These are phyloP conservation scores for Zalaria obscura DNA, from an alignment of 2,329 filamentous ascomycete genomes.

Conservation along the genomic window DNA sequence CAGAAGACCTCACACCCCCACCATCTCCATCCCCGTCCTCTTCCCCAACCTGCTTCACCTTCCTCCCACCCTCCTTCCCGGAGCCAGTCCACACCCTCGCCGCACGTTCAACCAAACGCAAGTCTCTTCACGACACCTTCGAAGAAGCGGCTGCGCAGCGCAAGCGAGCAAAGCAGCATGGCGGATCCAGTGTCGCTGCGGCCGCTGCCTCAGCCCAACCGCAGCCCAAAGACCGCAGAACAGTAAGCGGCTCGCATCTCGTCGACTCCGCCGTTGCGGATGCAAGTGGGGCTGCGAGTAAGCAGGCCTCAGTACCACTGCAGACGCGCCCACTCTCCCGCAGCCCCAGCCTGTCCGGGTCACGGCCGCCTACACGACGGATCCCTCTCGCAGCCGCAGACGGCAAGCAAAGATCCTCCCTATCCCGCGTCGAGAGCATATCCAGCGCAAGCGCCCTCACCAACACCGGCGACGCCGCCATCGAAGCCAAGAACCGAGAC, in stretches of 20 bases:
- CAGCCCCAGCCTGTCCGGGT: slow-evolving; percentile 16
- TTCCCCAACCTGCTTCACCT: slow-evolving; percentile 9
- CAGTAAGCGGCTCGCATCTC: slow-evolving; percentile 10
- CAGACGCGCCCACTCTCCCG: slow-evolving; percentile 13
- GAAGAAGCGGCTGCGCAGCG: slow-evolving; percentile 31
- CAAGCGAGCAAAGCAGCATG: slow-evolving; percentile 25
- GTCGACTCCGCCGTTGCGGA: not conserved
- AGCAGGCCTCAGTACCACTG: slow-evolving; percentile 9
- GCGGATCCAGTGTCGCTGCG: slow-evolving; percentile 28
- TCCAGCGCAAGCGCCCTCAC: slow-evolving; percentile 1
- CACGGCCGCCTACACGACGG: slow-evolving; percentile 8
- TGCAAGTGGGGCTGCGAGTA: not conserved
- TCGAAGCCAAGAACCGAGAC: slow-evolving; percentile 30
- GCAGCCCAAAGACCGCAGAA: slow-evolving; percentile 15
- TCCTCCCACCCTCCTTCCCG: slow-evolving; percentile 8
- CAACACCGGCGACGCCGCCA: slow-evolving; percentile 2
- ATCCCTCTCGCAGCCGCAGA: slow-evolving; percentile 9
- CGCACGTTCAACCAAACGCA: slow-evolving; percentile 23
- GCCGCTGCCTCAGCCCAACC: slow-evolving; percentile 21
- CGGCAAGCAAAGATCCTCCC: slow-evolving; percentile 11
- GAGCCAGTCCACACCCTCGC: slow-evolving; percentile 3
- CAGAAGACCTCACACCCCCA: slow-evolving; percentile 10
- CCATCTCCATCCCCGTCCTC: slow-evolving; percentile 10
- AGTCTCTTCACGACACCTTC: slow-evolving; percentile 27
- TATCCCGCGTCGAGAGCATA: slow-evolving; percentile 13